A percentile compares a stretch with the other conserved stretches of the same genome.
phyloP scores from a whole-genome alignment of 2,329 filamentous ascomycete genomes.

The Arthrobotrys conoides region DNA sequence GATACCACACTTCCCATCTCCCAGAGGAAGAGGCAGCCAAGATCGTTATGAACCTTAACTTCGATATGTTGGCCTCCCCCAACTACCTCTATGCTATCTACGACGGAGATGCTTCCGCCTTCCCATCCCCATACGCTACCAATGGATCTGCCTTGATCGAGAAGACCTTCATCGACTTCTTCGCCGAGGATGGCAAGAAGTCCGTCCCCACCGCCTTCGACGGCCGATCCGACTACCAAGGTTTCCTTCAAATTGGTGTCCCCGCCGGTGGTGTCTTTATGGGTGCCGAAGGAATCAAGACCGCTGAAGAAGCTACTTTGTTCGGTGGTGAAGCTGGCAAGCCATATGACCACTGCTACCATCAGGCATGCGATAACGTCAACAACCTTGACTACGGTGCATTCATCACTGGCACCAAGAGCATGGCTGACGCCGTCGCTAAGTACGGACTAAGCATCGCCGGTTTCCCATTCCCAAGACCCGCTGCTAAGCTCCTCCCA shows the following conservation, averaged over 20 bases:
- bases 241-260: constrained; percentile 73
- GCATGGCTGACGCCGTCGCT: constrained; percentile 79
- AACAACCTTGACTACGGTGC: constrained; percentile 60
- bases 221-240: constrained; percentile 74
- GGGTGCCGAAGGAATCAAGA: constrained; percentile 75
- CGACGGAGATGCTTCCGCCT: constrained; percentile 73
- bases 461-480: constrained; percentile 71
- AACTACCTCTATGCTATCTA: constrained; percentile 70
- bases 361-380: constrained; percentile 54
- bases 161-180: constrained; percentile 71
- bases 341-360: constrained; percentile 60
- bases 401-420: constrained; percentile 67
- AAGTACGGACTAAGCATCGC: constrained; percentile 77
- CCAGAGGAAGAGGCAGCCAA: constrained; percentile 71
- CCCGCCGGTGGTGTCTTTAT: constrained; percentile 74
- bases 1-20: constrained; percentile 72
- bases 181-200: constrained; percentile 67
- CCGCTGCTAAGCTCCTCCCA: constrained; percentile 49
- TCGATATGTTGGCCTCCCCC: constrained; percentile 79
- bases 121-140: constrained; percentile 71
- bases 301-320: constrained; percentile 70
- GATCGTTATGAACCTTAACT: constrained; percentile 78
- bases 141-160: constrained; percentile 73
- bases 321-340: constrained; percentile 73
- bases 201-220: constrained; percentile 71